These are phyloP conservation scores for Delonix regia DNA, from an alignment of 306 rosid species.

Conservation along the genomic window DNA sequence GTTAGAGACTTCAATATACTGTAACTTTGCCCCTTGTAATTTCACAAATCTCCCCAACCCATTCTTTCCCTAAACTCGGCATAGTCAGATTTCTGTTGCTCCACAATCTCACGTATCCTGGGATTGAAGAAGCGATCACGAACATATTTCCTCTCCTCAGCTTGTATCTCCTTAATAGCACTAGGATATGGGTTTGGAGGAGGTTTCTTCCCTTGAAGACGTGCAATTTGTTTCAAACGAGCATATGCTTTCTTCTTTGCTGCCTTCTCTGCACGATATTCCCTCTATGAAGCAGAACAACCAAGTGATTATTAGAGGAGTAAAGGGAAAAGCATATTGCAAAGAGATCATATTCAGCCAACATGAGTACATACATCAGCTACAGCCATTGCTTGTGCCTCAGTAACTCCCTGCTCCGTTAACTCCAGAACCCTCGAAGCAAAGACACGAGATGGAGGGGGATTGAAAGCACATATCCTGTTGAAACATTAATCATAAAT, in stretches of 20 bases:
- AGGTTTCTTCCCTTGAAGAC: conserved; percentile 74
- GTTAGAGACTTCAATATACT: conserved; percentile 19
- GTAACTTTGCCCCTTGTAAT: neutral
- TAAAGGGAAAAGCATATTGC: conserved; percentile 9
- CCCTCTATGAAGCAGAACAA: conserved; percentile 60
- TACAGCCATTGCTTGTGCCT: conserved; percentile 77
- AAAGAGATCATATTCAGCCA: neutral
- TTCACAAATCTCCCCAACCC: conserved; percentile 40
- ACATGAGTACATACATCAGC: conserved; percentile 66
- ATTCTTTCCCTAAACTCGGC: conserved; percentile 47
- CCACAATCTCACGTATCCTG: conserved; percentile 53
- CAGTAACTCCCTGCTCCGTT: conserved; percentile 74
- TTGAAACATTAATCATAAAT: conserved; percentile 39
- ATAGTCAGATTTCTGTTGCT: conserved; percentile 54
- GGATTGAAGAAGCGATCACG: conserved; percentile 76
- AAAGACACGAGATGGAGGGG: conserved; percentile 79
- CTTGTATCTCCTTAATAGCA: conserved; percentile 72
- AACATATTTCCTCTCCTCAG: conserved; percentile 74
- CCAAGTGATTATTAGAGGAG: conserved; percentile 23
- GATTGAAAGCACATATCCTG: conserved; percentile 74
- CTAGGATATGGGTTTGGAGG: conserved; percentile 92
- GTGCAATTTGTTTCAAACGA: conserved; percentile 70
- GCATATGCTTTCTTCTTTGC: conserved; percentile 75
- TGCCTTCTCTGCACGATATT: conserved; percentile 70
- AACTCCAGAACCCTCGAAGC: conserved; percentile 72